Evolutionary conservation across 2,329 filamentous ascomycete genomes (phyloP), one percentile per base, ranked within the genome.

Genomic region (Sordariomycetes sp.): DNA sequence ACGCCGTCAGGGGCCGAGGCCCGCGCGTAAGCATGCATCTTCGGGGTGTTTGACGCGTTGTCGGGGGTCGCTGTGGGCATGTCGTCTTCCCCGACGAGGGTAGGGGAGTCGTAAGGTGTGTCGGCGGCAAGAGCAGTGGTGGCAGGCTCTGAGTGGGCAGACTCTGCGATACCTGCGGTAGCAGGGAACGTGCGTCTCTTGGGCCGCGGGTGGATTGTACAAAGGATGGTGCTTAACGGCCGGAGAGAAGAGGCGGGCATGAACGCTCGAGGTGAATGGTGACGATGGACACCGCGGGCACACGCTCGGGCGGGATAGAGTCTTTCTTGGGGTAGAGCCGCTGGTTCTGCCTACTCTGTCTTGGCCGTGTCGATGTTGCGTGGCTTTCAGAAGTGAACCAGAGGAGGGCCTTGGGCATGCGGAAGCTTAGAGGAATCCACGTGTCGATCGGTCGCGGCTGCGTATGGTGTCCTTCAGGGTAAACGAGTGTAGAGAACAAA

Each of bases 11-110:
- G 42, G 45, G 24, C 39, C 24, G 53, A 36, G 24, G 57, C 57
- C 39, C 57, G 24, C 24, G 57, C 57, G 34, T 55, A 58, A 10
- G 57, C 52, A 22, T 58, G 57, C 57, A 58, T 58, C 35, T 52
- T 48, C 20, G 45, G 32, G n/a, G 50, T 42, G 22, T 52, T 20
- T 24, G 55, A 48, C n/a, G 34, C 25, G 35, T 20, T 34, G 32
- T 36, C 12, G 12, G 34, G 35, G n/a, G 55, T 56, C 24, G 55
- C 55, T 36, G 42, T 52, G 17, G 55, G 55, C 55, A 56, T 56
- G 20, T 32, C 55, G 34, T 52, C 39, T 22, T 28, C 42, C 20
- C 42, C 48, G 20, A 56, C 20, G 32, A 35, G 50, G 48, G 28
- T 56, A 28, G 50, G 32, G n/a, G 48, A 56, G 48, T 20, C 50